phyloP scores from a whole-genome alignment of 2,329 filamentous ascomycete genomes.

The Arthrobotrys entomopaga region DNA sequence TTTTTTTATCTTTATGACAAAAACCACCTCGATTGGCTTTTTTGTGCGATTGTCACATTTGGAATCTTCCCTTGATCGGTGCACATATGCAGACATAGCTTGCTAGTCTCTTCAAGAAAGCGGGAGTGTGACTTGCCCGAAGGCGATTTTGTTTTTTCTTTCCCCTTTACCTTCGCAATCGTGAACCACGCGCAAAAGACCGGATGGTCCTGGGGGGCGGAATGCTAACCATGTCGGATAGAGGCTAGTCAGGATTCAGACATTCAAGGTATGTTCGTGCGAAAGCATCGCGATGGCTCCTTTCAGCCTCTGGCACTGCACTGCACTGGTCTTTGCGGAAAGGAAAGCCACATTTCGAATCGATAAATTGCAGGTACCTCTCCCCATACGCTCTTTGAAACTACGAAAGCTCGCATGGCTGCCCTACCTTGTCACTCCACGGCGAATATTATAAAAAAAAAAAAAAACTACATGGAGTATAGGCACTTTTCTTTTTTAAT shows the following conservation, averaged over 20 bases:
- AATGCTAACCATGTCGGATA: conserved; percentile 35
- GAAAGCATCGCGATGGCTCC: conserved; percentile 51
- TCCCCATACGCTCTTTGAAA: conserved; percentile 54
- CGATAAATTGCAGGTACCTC: conserved; percentile 54
- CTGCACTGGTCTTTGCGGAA: conserved; percentile 38
- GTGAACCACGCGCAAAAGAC: conserved; percentile 54
- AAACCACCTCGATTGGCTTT: conserved; percentile 38
- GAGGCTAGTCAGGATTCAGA: conserved; percentile 32
- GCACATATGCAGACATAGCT: conserved; percentile 50
- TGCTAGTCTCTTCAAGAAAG: conserved; percentile 47
- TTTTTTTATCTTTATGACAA: conserved; percentile 15
- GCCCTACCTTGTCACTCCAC: conserved; percentile 49
- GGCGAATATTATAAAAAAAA: conserved; percentile 50
- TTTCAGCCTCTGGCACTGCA: conserved; percentile 54
- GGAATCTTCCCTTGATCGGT: conserved; percentile 43
- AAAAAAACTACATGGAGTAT: conserved; percentile 33
- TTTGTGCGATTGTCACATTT: conserved; percentile 49
- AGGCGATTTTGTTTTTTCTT: conserved; percentile 42
- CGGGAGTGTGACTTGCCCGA: conserved; percentile 53
- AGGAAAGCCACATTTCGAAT: conserved; percentile 55
- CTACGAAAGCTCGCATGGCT: conserved; percentile 53
- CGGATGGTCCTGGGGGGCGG: conserved; percentile 53
- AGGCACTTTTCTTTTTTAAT: conserved; percentile 2
- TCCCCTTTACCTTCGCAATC: conserved; percentile 6
- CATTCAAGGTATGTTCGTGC: conserved; percentile 35